Evolutionary conservation across 352 stramenopile genomes (phyloP), one percentile per base, ranked within the genome.

Genomic region (Phytophthora pinifolia): DNA sequence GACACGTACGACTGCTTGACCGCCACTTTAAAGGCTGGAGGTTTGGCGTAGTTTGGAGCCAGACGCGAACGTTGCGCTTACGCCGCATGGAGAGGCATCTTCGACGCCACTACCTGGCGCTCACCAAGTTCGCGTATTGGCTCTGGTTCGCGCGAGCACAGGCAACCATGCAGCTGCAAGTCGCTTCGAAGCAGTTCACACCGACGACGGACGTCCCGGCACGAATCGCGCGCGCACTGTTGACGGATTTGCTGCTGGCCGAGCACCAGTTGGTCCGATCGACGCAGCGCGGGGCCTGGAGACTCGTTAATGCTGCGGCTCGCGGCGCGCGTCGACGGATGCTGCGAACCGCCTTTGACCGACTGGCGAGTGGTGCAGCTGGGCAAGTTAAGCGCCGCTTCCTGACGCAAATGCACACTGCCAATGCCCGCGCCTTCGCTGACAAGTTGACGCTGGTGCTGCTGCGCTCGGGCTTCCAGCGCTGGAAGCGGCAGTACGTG

Each of bases 401-500:
- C n/a, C 35, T 58, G 45, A 33, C 38, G 5, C 46, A 36, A 20
- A 65, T 13, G 15, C 56, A 67, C 32, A 14, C 42, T 18, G 61
- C 50, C 25, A 62, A 53, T 6, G 59, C 52, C 13, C 51, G 64
- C 12, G 72, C 55, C 8, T 68, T 79, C 27, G 41, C 49, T 12
- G 46, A 59, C 12, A 70, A 49, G n/a, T 41, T 83, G 27, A 17
- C 29, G 2, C 34, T 43, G 12, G 29, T 68, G 7, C 14, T 75
- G 17, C 14, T 62, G 18, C 59, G 73, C 17, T 61, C 17, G 4
- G 61, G 51, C 6, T 89, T 89, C 41, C 33, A 52, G 9, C 25
- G 44, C 36, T 90, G 79, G 79, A 87, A 86, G 50, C 17, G 35
- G 14, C 64, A 69, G 59, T 84, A 81, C 65, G 45, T 89, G 14